Evolutionary conservation across 129 eudicot genomes (phyloP).

Genomic region (Ambrosia artemisiifolia): DNA sequence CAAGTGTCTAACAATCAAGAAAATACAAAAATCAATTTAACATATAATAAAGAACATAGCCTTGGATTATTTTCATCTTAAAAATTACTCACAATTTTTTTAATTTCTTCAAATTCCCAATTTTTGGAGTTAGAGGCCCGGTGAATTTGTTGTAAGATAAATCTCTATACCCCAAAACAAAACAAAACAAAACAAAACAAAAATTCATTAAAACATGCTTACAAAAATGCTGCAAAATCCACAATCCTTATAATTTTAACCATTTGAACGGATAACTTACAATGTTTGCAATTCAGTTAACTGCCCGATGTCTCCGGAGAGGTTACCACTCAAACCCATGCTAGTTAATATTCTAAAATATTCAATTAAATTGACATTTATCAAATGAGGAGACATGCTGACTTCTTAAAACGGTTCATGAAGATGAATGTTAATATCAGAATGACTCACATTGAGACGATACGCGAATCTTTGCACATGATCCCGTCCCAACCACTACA

Average conservation of each 20-base stretch:
- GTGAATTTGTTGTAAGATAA: slow-evolving; percentile 73
- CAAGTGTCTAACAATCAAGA: slow-evolving; percentile 43
- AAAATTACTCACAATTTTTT: slow-evolving; percentile 54
- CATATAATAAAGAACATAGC: background rate
- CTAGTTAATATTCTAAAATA: slow-evolving; percentile 54
- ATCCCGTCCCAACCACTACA: slow-evolving; percentile 65
- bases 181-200: too few species aligned
- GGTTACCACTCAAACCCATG: slow-evolving; percentile 48
- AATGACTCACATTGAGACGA: slow-evolving; percentile 47
- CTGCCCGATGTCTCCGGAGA: slow-evolving; percentile 53
- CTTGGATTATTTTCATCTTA: background rate
- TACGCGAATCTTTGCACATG: slow-evolving; percentile 37
- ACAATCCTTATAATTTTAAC: too few species aligned
- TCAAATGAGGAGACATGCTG: too few species aligned
- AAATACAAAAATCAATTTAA: slow-evolving; percentile 1
- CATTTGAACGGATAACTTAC: slow-evolving; percentile 40
- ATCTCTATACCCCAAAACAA: slow-evolving; percentile 49
- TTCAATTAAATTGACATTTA: background rate
- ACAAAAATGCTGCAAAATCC: too few species aligned
- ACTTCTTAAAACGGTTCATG: too few species aligned
- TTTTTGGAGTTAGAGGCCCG: slow-evolving; percentile 62
- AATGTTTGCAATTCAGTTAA: slow-evolving; percentile 58
- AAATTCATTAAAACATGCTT: too few species aligned
- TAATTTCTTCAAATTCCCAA: slow-evolving; percentile 59
- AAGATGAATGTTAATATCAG: too few species aligned